Evolutionary conservation across 2,329 filamentous ascomycete species (phyloP), one percentile per base, ranked within the genome.

Genomic region (Aspergillus terreus): DNA sequence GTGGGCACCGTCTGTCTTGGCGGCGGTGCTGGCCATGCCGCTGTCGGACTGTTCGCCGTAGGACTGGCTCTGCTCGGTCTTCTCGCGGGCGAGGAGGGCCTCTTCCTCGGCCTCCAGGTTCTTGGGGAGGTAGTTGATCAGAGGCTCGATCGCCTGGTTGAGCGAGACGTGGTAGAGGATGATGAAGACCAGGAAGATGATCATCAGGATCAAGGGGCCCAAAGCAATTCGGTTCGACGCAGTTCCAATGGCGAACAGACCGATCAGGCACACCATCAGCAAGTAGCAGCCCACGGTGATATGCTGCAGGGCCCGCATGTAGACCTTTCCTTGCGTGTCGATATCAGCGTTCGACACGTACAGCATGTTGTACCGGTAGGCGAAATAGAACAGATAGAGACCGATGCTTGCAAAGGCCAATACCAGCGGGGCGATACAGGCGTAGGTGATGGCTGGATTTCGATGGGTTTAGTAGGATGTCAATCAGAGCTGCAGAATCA

Each of bases 341-440:
- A 95, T 85, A 53, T 83, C 75, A 7, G 88, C 84, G 66, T 95
- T 88, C 46, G 85, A 87, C 33, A 96, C 90, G 69, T 90, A 96
- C 46, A 96, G 80, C 50, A 97, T 73, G 66, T 96, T 95, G 78
- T 97, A 96, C 15, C 88, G 83, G 78, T 90, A 96, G 44, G 91
- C 88, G 47, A 92, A 76, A 68, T 95, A 95, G 71, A 96, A 92
- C 40, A 94, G 76, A 19, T 79, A 83, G 53, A 96, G 81, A 25
- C 90, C 91, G 36, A 89, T 78, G 1, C 86, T 84, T 1, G 90
- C 89, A 63, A 96, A 96, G 4, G 85, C 82, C 46, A 96, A 79
- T 49, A 96, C 85, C 10, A 96, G 75, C 0, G 92, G 92, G 2
- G 91, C 89, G 62, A 96, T 95, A 57, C 85, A 86, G 2, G 90